A percentile compares a stretch with the other conserved stretches of the same genome.
These are phyloP conservation scores for Aeschynomene evenia DNA, from an alignment of 306 rosid species.

Conservation along the genomic window DNA sequence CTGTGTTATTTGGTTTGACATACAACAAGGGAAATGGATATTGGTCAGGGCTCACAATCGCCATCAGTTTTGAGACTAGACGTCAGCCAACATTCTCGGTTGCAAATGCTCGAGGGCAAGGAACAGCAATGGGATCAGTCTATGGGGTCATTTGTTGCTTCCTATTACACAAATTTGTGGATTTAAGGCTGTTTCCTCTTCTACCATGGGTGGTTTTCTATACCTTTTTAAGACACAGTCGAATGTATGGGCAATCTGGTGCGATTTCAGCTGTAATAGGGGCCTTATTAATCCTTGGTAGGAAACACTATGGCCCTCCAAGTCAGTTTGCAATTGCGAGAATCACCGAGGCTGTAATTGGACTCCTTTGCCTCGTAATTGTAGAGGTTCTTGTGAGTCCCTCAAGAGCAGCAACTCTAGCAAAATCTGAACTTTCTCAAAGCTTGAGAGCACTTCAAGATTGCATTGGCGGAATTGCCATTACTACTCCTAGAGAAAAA, in stretches of 20 bases:
- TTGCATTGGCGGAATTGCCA: constrained; percentile 40
- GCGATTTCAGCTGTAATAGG: constrained; percentile 70
- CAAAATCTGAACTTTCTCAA: constrained; percentile 54
- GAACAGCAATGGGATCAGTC: constrained; percentile 76
- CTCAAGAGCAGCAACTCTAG: constrained; percentile 65
- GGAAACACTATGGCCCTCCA: constrained; percentile 58
- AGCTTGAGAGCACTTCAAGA: constrained; percentile 47
- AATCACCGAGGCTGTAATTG: constrained; percentile 62
- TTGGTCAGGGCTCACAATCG: constrained; percentile 79
- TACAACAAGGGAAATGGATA: constrained; percentile 58
- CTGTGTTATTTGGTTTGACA: constrained; percentile 61
- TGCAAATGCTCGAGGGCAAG: constrained; percentile 75
- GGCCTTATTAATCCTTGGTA: constrained; percentile 73
- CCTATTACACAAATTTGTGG: constrained; percentile 32
- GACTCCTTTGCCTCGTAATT: constrained; percentile 53
- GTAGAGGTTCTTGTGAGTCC: constrained; percentile 57
- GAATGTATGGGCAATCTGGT: constrained; percentile 85
- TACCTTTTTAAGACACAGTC: constrained; percentile 65
- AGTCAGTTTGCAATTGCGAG: constrained; percentile 66
- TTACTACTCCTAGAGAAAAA: constrained; percentile 22
- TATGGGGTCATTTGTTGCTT: constrained; percentile 63
- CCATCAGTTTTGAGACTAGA: constrained; percentile 56
- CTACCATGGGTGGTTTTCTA: constrained; percentile 69
- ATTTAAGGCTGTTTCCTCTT: constrained; percentile 49
- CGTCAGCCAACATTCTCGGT: constrained; percentile 60